Conservation (phyloP, 192 early-diverging fungal species). For the Spinellus fusiger region DNA sequence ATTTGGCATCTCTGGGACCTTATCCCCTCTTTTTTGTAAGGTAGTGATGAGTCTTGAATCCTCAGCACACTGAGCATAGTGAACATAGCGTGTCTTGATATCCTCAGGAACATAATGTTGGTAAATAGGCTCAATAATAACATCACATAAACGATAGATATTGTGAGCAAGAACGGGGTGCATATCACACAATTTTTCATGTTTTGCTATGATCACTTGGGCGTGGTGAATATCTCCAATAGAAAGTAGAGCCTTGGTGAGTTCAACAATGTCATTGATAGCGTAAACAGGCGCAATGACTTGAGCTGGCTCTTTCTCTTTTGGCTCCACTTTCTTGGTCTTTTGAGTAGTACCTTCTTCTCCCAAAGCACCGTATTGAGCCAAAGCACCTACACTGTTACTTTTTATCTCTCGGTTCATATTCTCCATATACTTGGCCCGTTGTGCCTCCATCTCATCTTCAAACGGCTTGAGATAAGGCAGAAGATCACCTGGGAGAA, state of each 20-base stretch:
- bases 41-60: constrained; percentile 11
- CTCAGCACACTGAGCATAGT: constrained; percentile 17
- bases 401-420: constrained; percentile 34
- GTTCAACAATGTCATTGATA: constrained; percentile 58
- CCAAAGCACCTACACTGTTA: constrained; percentile 18
- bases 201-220: constrained; percentile 42
- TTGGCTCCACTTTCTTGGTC: neutral
- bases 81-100: constrained; percentile 12
- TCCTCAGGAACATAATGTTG: constrained; percentile 30
- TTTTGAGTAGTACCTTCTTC: constrained; percentile 25
- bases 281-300: neutral
- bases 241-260: constrained; percentile 53
- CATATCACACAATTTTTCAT: constrained; percentile 43
- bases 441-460: constrained; percentile 42
- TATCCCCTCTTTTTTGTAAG: neutral
- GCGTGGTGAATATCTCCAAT: constrained; percentile 57
- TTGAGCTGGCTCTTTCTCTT: neutral
- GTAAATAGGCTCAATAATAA: constrained; percentile 55
- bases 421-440: constrained; percentile 32
- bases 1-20: neutral
- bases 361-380: constrained; percentile 21
- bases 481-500: constrained; percentile 55
- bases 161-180: constrained; percentile 56
- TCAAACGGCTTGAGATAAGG: constrained; percentile 53
- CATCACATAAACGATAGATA: constrained; percentile 54